A percentile compares a stretch with the other conserved stretches of the same genome.
Evolutionary conservation across 177 flowering plant genomes (phyloP).

Genomic region (Telopea speciosissima): DNA sequence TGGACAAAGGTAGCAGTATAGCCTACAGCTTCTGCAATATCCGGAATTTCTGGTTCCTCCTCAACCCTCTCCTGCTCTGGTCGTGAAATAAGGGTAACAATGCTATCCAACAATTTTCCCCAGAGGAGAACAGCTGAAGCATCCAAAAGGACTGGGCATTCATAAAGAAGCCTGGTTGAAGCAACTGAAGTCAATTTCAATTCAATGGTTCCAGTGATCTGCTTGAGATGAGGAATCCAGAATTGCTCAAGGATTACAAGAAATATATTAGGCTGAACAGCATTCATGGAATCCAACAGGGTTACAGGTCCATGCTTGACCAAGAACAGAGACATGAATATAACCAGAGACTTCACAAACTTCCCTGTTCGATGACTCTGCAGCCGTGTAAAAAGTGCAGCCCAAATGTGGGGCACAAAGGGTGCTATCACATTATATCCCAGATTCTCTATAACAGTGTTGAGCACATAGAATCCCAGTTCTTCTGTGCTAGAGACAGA

Average conservation of each 20-base stretch:
- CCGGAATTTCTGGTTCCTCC: slow-evolving; percentile 70
- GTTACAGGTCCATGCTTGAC: slow-evolving; percentile 65
- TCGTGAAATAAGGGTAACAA: slow-evolving; percentile 74
- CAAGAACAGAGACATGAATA: slow-evolving; percentile 87
- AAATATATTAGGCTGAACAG: slow-evolving; percentile 60
- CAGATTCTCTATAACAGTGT: slow-evolving; percentile 77
- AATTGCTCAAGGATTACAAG: slow-evolving; percentile 56
- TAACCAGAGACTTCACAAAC: slow-evolving; percentile 63
- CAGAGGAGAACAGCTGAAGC: slow-evolving; percentile 46
- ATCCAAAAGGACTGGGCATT: slow-evolving; percentile 58
- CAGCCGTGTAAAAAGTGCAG: slow-evolving; percentile 49
- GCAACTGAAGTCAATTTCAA: slow-evolving; percentile 79
- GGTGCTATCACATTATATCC: slow-evolving; percentile 59
- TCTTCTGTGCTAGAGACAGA: slow-evolving; percentile 56
- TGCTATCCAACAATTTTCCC: slow-evolving; percentile 87
- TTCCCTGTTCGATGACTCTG: slow-evolving; percentile 45
- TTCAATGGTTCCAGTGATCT: slow-evolving; percentile 69
- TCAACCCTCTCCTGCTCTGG: slow-evolving; percentile 70
- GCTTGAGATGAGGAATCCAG: slow-evolving; percentile 83
- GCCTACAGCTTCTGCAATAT: slow-evolving; percentile 62
- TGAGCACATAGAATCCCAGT: slow-evolving; percentile 89
- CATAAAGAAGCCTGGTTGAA: slow-evolving; percentile 76
- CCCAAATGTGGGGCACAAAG: slow-evolving; percentile 57
- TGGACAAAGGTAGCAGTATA: slow-evolving; percentile 70
- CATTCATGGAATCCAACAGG: slow-evolving; percentile 64